Evolutionary conservation across 805 yeast genomes (phyloP), one percentile per base, ranked within the genome.

Genomic region (Metschnikowia chrysomelidarum): DNA sequence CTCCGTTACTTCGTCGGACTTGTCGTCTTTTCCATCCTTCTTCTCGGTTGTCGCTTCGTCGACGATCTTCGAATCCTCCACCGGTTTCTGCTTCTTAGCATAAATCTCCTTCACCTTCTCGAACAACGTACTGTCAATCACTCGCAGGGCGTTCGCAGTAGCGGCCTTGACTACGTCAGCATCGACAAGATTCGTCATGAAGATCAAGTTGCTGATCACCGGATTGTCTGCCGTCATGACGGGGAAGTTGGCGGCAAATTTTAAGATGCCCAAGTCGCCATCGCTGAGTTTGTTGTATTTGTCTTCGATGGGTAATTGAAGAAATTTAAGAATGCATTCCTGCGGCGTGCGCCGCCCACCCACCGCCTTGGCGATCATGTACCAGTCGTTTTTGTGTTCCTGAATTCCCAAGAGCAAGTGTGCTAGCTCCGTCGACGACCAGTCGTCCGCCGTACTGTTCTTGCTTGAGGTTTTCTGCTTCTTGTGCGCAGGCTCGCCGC

Each of bases 201-300:
- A 93, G 10, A 96, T 82, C 44, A 93, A 73, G n/a, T 95, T 91
- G 23, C 95, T 82, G 66, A 93, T 73, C 3, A 93, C 88, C 2
- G 99, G 98, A 59, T 93, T 93, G 49, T 93, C 98, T 19, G 82
- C 77, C 27, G 87, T 76, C 23, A 87, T 77, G 32, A 86, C 82
- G 10, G 98, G 96, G 32, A 91, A 71, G 56, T 87, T 83, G 3
- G 94, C 82, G 4, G 91, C 81, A 57, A 75, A 87, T 54, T 81
- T 84, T 45, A 89, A 70, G 10, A 95, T 85, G 18, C 52, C 52
- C 19, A 44, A 33, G 0, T 93, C 89, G 13, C 83, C 57, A 22
- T 74, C 69, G 22, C 62, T 56, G 20, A 74, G 65, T 17, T 75
- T 74, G 43, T 79, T 60, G 52, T 74, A 84, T 37, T 73, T 64